A percentile compares a stretch with the other conserved stretches of the same genome.
These are phyloP conservation scores for Sporothrix inflata DNA, from an alignment of 2,329 filamentous ascomycete genomes.

Conservation along the genomic window DNA sequence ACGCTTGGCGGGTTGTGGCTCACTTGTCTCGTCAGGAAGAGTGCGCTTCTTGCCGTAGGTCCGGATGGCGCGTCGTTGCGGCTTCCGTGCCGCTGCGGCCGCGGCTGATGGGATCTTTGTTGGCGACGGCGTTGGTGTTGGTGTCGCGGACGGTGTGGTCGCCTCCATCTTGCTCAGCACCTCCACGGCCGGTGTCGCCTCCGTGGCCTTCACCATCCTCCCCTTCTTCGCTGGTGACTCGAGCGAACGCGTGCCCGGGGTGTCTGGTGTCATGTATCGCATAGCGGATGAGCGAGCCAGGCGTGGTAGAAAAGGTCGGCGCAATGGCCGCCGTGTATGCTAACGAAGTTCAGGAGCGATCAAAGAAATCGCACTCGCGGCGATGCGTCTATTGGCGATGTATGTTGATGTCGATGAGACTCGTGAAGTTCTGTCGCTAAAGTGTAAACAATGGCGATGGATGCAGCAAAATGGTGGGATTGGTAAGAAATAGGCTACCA, in stretches of 20 bases:
- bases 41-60: slow-evolving; percentile 34
- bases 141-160: slow-evolving; percentile 20
- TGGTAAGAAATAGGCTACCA: not conserved
- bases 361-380: not conserved
- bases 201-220: slow-evolving; percentile 13
- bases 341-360: not conserved
- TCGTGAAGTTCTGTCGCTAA: not conserved
- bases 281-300: slow-evolving; percentile 17
- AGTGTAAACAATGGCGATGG: not conserved
- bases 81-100: not conserved
- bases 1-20: not conserved
- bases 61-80: slow-evolving; percentile 29
- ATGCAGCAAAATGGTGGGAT: not conserved
- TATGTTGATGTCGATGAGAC: not conserved
- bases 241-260: slow-evolving; percentile 29
- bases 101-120: not conserved
- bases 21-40: not conserved
- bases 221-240: slow-evolving; percentile 28
- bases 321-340: not conserved
- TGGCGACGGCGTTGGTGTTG: slow-evolving; percentile 17
- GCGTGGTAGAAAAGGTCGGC: not conserved
- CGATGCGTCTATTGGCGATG: not conserved
- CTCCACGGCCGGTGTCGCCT: not conserved
- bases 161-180: not conserved
- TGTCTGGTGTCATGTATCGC: slow-evolving; percentile 31